phyloP scores from a whole-genome alignment of 2,329 filamentous ascomycete species.

The Stemphylium lycopersici region DNA sequence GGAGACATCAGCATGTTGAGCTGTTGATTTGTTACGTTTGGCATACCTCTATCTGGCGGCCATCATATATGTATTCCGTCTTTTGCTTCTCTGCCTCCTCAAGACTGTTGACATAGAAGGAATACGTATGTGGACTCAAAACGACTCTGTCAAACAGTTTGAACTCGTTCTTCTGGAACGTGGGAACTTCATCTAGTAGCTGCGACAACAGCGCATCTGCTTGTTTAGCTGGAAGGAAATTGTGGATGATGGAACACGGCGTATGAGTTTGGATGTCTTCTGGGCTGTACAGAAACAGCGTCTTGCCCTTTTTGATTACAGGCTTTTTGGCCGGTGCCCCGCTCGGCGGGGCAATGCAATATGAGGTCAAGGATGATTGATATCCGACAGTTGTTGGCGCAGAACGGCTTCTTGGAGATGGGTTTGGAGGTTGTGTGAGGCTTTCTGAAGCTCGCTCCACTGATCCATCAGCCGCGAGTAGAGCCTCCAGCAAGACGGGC shows the following conservation, averaged over 20 bases:
- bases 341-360: conserved; percentile 20
- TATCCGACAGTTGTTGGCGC: conserved; percentile 42
- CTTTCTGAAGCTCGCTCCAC: conserved; percentile 68
- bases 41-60: conserved; percentile 67
- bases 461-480: conserved; percentile 78
- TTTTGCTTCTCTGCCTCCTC: conserved; percentile 74
- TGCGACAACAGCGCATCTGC: conserved; percentile 78
- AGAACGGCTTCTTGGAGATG: conserved; percentile 43
- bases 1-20: background rate
- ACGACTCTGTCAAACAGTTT: conserved; percentile 90
- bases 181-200: conserved; percentile 73
- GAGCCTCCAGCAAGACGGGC: conserved; percentile 74
- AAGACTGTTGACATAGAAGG: conserved; percentile 79
- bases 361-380: conserved; percentile 52
- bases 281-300: conserved; percentile 82
- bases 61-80: conserved; percentile 86
- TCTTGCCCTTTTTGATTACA: conserved; percentile 77
- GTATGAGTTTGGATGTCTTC: conserved; percentile 81
- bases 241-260: conserved; percentile 89
- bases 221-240: conserved; percentile 75
- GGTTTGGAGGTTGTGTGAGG: conserved; percentile 51
- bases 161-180: conserved; percentile 75
- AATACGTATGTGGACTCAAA: conserved; percentile 80
- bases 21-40: background rate
- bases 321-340: conserved; percentile 43